Evolutionary conservation across 1,139 yeast genomes (phyloP).

Genomic region (Suhomyces taliae): DNA sequence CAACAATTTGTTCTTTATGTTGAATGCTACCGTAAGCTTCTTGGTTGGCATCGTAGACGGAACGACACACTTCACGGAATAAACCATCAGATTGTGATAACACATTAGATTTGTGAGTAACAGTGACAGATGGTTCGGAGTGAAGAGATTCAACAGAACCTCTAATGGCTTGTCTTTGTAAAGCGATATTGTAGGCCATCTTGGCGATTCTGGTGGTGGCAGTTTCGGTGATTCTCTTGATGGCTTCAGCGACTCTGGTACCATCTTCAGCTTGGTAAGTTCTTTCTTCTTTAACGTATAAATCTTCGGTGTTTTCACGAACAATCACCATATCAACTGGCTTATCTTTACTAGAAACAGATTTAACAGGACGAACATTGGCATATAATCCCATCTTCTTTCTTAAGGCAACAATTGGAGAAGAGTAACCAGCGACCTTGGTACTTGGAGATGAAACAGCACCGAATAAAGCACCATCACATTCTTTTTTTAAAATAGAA

Average conservation of each 20-base stretch:
- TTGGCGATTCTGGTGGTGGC: slow-evolving; percentile 87
- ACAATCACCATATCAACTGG: slow-evolving; percentile 97
- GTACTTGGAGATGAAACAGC: slow-evolving; percentile 94
- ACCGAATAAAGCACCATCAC: slow-evolving; percentile 97
- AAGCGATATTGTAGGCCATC: slow-evolving; percentile 89
- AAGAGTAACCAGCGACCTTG: slow-evolving; percentile 94
- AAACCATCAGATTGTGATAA: slow-evolving; percentile 90
- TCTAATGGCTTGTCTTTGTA: slow-evolving; percentile 83
- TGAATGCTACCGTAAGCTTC: slow-evolving; percentile 56
- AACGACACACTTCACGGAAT: slow-evolving; percentile 88
- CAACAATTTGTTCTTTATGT: slow-evolving; percentile 94
- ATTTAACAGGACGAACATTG: slow-evolving; percentile 95
- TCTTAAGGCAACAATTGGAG: slow-evolving; percentile 97
- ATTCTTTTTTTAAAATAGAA: slow-evolving; percentile 68
- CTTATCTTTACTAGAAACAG: slow-evolving; percentile 78
- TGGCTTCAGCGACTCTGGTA: slow-evolving; percentile 92
- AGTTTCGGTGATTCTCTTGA: slow-evolving; percentile 87
- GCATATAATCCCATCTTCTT: slow-evolving; percentile 94
- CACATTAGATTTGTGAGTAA: slow-evolving; percentile 95
- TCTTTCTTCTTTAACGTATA: slow-evolving; percentile 90
- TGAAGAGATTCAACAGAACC: slow-evolving; percentile 47
- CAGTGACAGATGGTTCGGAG: slow-evolving; percentile 71
- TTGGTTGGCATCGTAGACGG: slow-evolving; percentile 67
- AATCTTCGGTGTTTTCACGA: slow-evolving; percentile 96
- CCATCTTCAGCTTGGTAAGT: slow-evolving; percentile 69